Evolutionary conservation across 768 basidiomycete species (phyloP), one percentile per base, ranked within the genome.

Genomic region (Lactarius hatsudake): DNA sequence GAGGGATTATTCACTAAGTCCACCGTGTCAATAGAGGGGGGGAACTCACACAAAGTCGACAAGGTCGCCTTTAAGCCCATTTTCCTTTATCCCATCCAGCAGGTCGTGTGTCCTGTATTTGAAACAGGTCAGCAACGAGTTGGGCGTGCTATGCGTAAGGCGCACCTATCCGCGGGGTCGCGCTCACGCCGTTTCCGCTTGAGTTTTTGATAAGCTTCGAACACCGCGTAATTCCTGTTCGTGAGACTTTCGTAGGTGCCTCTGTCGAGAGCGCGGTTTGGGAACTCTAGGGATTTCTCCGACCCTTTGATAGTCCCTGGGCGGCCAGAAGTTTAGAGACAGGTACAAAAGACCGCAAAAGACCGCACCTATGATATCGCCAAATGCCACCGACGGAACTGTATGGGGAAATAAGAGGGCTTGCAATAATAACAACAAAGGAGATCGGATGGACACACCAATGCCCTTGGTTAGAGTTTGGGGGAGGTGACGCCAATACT

Each of bases 261-360:
- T 26, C 54, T 61, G 40, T 66, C 69, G 12, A 71, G 68, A 36
- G 53, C 42, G n/a, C 38, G 62, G 15, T 61, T 64, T n/a, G 51
- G 34, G 18, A 36, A 43, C 0, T 65, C 63, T 8, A 85, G 64
- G 0, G 87, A 78, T 57, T 77, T 76, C 72, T 90, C 87, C 0
- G 88, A 88, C n/a, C 90, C 89, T 71, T 85, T 82, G 68, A 91
- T 86, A 9, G 87, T 83, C 42, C 88, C 88, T 75, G 53, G 51
- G 42, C 54, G 9, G 7, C 61, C 0, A 20, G 7, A 59, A 10
- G 5, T 42, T 58, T 17, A 53, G 58, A 51, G 26, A n/a, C 26
- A 17, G 38, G 17, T 10, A 53, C 1, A 1, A 51, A 15, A 10
- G 3, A 34, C 18, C 17, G 8, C 38, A 30, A 13, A 5, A 5